A percentile compares a stretch with the other conserved stretches of the same genome.
These are phyloP conservation scores for Globisporangium paroecandrum DNA, from an alignment of 352 stramenopile species.

Conservation along the genomic window DNA sequence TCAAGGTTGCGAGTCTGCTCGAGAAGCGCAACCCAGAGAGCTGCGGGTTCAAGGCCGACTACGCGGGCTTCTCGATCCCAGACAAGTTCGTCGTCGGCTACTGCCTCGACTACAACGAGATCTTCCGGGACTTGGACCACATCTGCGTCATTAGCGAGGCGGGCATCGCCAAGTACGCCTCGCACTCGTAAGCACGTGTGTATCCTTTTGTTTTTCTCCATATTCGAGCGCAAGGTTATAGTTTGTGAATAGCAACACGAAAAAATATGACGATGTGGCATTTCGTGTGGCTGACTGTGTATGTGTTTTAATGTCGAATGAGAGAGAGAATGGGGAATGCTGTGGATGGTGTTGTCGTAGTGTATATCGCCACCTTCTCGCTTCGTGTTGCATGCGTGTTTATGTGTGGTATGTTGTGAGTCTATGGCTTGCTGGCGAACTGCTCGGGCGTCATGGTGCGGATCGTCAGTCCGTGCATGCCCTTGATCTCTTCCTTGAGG, in stretches of 20 bases:
- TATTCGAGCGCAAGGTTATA: background rate
- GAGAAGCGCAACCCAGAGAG: constrained; percentile 91
- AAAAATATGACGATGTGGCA: background rate
- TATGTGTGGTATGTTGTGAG: background rate
- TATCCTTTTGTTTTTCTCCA: background rate
- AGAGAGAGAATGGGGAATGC: background rate
- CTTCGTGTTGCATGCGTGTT: background rate
- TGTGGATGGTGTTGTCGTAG: background rate
- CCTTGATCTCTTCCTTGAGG: constrained; percentile 83
- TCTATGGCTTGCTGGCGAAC: constrained; percentile 58
- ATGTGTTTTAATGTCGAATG: background rate
- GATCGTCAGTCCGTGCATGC: constrained; percentile 85
- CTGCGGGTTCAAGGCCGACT: constrained; percentile 91
- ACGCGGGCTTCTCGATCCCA: constrained; percentile 95
- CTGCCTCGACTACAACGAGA: constrained; percentile 97
- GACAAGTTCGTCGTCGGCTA: constrained; percentile 95
- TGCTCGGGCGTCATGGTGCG: constrained; percentile 77
- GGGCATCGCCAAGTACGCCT: constrained; percentile 87
- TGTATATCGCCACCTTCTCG: constrained; percentile 2
- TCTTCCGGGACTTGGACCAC: constrained; percentile 94
- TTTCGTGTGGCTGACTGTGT: background rate
- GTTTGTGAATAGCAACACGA: background rate
- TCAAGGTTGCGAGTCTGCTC: constrained; percentile 91
- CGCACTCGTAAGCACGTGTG: constrained; percentile 29
- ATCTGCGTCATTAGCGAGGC: constrained; percentile 94